Conservation (phyloP, 306 rosid genomes). For the Psophocarpus tetragonolobus region DNA sequence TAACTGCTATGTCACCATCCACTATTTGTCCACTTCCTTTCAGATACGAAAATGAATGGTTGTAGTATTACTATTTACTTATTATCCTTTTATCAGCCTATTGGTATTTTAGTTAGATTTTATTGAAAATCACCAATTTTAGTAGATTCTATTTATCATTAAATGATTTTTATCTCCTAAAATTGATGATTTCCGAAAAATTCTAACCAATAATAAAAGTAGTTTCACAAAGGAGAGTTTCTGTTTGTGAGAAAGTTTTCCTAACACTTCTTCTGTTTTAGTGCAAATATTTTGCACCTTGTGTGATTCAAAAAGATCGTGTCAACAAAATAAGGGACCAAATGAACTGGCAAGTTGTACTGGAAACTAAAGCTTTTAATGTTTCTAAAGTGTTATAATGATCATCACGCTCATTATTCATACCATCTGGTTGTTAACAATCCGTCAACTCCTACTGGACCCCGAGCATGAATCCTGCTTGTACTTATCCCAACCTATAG, state of each 20-base stretch:
- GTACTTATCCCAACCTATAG: conserved; percentile 97
- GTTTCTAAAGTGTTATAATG: conserved; percentile 12
- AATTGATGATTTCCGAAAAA: no score
- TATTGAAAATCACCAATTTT: no score
- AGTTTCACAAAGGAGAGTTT: no score
- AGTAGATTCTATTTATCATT: no score
- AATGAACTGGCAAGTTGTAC: neutral
- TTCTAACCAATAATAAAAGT: no score
- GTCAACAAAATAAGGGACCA: neutral
- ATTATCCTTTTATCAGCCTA: neutral
- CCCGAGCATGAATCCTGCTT: conserved; percentile 95
- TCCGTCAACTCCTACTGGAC: conserved; percentile 99
- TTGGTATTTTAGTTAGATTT: neutral
- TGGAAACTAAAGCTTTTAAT: neutral
- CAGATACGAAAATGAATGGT: conserved; percentile 37
- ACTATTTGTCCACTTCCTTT: conserved; percentile 90
- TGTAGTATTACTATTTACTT: conserved; percentile 10
- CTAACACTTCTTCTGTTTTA: no score
- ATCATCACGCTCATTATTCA: conserved; percentile 22
- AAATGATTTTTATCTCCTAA: no score
- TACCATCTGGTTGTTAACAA: conserved; percentile 94
- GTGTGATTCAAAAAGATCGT: conserved; percentile 9
- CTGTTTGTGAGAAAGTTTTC: no score
- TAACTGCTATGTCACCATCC: conserved; percentile 72
- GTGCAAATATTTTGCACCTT: neutral